Base-by-base conservation (phyloP, 169 alveolate species). In the Plasmodium coatneyi region DNA sequence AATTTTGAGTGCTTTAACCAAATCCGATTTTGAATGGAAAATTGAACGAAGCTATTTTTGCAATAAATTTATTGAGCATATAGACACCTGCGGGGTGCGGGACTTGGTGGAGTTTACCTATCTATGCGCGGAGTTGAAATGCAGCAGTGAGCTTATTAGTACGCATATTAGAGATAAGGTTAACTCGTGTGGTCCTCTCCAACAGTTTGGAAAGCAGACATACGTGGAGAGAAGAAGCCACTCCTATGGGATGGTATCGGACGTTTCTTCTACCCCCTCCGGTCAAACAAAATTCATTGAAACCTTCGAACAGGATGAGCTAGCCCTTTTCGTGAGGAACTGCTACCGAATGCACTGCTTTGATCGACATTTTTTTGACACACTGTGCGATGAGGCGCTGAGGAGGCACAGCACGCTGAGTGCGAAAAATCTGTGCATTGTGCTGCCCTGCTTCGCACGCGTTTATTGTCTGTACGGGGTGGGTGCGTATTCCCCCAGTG, bases 321-420 rank as follows among this genome's bases (percentile, higher is more conserved):
- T 91, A 80, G 82, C 92, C 16, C 52, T 70, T 36, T 91, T 91
- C 54, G 46, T 82, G 25, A 91, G 92, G 54, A 91, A 71, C 60
- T 91, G 95, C 34, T 91, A 91, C 60, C 46, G 95, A 56, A 80
- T 91, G 95, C 95, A 91, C 56, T 91, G 95, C 25, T 91, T 91
- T 71, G 95, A 91, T 60, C 71, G 32, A 49, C 14, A 12, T n/a
- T 91, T 91, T 71, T 91, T 91, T 81, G 92, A 91, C 74, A 70
- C 83, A 41, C 39, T 91, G 54, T 91, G 95, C 36, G 92, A 91
- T 12, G 19, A n/a, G 49, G 39, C 60, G 19, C 25, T 41, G 32
- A 91, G 74, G 74, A 80, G 56, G 83, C 39, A 22, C 19, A 46
- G 30, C 4, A 19, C 54, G 22, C 41, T 91, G 30, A 41, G 66